Evolutionary conservation across 1,139 yeast genomes (phyloP).

Genomic region (Geotrichum carabidarum): DNA sequence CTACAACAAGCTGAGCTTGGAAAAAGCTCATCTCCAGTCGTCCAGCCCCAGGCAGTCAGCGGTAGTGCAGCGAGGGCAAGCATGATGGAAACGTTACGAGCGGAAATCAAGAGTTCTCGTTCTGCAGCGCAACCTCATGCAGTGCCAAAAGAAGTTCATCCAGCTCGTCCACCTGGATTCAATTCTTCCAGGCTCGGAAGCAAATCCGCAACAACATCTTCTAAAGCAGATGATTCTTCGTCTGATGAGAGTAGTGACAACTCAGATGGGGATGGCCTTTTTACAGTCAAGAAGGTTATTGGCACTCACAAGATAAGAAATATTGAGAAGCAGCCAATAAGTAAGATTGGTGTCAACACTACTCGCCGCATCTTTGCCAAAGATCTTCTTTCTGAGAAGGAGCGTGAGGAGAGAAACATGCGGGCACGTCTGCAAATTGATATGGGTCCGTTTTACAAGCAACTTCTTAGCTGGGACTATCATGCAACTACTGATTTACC

Average conservation of each 20-base stretch:
- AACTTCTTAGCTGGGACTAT: conserved; percentile 74
- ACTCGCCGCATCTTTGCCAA: conserved; percentile 10
- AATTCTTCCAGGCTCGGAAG: conserved; percentile 39
- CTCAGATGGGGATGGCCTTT: conserved; percentile 29
- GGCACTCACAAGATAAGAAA: conserved; percentile 21
- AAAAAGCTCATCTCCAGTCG: conserved; percentile 20
- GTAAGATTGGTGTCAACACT: conserved; percentile 5
- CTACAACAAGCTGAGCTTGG: conserved; percentile 21
- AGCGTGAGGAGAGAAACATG: conserved; percentile 72
- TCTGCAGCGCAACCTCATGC: conserved; percentile 19
- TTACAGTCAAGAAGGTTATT: conserved; percentile 22
- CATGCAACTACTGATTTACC: conserved; percentile 57
- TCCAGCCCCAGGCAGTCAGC: conserved; percentile 15
- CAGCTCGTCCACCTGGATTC: conserved; percentile 83
- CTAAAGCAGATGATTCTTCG: conserved; percentile 14
- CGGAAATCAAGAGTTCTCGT: conserved; percentile 22
- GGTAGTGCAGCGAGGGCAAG: conserved; percentile 25
- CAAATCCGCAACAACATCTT: conserved; percentile 21
- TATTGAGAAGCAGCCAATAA: conserved; percentile 20
- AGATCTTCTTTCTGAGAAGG: conserved; percentile 35
- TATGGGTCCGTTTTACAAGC: conserved; percentile 65
- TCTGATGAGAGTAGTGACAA: conserved; percentile 32
- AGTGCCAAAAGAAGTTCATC: conserved; percentile 41
- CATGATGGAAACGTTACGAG: conserved; percentile 31
- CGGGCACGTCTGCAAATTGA: conserved; percentile 73